A percentile compares a stretch with the other conserved stretches of the same genome.
Conservation (phyloP, 768 basidiomycete species). For the Suillus hirtellus region DNA sequence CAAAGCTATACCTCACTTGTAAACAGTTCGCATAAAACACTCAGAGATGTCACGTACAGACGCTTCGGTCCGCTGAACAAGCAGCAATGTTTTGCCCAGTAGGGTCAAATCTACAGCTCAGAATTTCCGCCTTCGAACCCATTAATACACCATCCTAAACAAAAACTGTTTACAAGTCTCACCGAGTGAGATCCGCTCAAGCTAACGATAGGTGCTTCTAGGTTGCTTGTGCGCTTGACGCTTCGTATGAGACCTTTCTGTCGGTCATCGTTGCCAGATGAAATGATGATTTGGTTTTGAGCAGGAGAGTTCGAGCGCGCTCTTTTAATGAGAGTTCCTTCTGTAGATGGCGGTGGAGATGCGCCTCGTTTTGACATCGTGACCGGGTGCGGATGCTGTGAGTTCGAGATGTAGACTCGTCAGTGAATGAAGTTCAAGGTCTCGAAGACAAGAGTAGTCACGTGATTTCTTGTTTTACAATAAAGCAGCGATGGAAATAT, state of each 20-base stretch:
- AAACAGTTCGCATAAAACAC: conserved; percentile 9
- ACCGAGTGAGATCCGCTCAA: conserved; percentile 86
- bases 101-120: conserved; percentile 92
- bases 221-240: conserved; percentile 87
- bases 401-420: background rate
- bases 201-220: conserved; percentile 93
- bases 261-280: conserved; percentile 69
- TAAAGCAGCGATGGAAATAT: too few species aligned
- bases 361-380: conserved; percentile 74
- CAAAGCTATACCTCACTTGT: conserved; percentile 49
- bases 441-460: background rate
- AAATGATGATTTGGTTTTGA: conserved; percentile 74
- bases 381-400: background rate
- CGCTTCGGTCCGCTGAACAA: conserved; percentile 84
- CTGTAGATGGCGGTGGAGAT: conserved; percentile 50
- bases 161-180: conserved; percentile 29
- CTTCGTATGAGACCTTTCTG: conserved; percentile 80
- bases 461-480: background rate
- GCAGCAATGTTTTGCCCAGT: conserved; percentile 93
- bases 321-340: conserved; percentile 63
- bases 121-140: conserved; percentile 67
- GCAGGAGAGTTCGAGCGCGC: conserved; percentile 50
- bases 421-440: background rate
- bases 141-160: background rate
- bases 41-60: conserved; percentile 61